Conservation (phyloP, 768 basidiomycete genomes). For the Lactifluus pinguis region DNA sequence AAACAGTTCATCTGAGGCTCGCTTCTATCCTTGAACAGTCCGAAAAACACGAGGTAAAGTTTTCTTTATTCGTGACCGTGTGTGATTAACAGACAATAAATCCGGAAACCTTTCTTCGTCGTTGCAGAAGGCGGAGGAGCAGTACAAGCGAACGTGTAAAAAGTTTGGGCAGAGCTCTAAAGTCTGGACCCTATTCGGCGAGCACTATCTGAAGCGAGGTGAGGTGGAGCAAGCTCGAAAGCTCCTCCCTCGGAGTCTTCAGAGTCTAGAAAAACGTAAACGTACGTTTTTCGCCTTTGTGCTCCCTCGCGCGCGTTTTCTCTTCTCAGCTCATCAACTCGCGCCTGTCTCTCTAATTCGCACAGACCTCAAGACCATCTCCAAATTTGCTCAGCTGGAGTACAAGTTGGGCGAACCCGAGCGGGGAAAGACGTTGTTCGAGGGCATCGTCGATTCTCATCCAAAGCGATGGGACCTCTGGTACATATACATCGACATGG, state of each 20-base stretch:
- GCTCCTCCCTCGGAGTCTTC: conserved; percentile 77
- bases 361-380: conserved; percentile 89
- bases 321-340: too few relatives aligned
- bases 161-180: conserved; percentile 93
- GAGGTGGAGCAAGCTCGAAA: conserved; percentile 74
- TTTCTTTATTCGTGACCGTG: conserved; percentile 1
- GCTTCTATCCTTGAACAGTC: conserved; percentile 80
- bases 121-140: conserved; percentile 82
- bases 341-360: background rate
- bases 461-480: conserved; percentile 93
- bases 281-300: conserved; percentile 44
- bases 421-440: conserved; percentile 91
- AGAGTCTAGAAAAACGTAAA: conserved; percentile 88
- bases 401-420: conserved; percentile 93
- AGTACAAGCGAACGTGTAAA: conserved; percentile 80
- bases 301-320: too few relatives aligned
- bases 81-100: background rate
- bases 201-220: conserved; percentile 68
- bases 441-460: conserved; percentile 93
- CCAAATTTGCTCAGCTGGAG: conserved; percentile 90
- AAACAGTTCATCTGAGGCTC: conserved; percentile 78
- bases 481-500: conserved; percentile 97
- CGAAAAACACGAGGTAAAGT: conserved; percentile 64
- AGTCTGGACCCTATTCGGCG: conserved; percentile 89
- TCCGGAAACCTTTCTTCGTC: background rate